These are phyloP conservation scores for Pulveroboletus sp. DNA, from an alignment of 768 basidiomycete genomes.

Conservation along the genomic window DNA sequence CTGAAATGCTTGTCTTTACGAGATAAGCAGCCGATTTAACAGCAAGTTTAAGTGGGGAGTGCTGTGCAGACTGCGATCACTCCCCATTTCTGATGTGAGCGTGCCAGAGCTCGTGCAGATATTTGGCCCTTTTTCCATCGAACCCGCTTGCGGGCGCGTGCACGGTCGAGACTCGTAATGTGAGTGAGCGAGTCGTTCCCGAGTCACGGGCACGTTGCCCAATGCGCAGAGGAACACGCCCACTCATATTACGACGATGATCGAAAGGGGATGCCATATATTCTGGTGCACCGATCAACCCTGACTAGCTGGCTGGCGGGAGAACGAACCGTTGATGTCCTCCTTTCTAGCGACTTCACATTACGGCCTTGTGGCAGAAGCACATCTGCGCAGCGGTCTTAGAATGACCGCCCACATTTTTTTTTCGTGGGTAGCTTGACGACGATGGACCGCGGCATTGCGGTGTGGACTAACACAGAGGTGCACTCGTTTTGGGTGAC, in stretches of 20 bases:
- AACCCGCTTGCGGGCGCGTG: background rate
- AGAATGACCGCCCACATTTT: constrained; percentile 1
- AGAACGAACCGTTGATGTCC: background rate
- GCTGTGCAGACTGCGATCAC: constrained; percentile 3
- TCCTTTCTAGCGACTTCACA: constrained; percentile 10
- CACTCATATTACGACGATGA: constrained; percentile 7
- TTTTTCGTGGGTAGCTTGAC: background rate
- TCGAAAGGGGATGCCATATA: background rate
- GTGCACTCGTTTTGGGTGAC: background rate
- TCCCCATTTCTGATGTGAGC: background rate
- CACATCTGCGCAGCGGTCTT: background rate
- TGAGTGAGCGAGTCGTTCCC: background rate
- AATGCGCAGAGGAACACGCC: background rate
- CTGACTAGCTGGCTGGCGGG: constrained; percentile 8
- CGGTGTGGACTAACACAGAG: background rate
- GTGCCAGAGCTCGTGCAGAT: background rate
- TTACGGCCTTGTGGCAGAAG: constrained; percentile 12
- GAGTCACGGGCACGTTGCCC: constrained; percentile 1
- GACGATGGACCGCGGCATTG: background rate
- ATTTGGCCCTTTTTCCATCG: background rate
- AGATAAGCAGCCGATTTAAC: constrained; percentile 3
- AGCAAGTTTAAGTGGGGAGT: constrained; percentile 4
- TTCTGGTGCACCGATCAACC: constrained; percentile 6
- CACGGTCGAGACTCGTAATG: background rate
- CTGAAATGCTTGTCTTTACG: constrained; percentile 6